phyloP scores from a whole-genome alignment of 2,329 filamentous ascomycete genomes.

The Beauveria sp. region DNA sequence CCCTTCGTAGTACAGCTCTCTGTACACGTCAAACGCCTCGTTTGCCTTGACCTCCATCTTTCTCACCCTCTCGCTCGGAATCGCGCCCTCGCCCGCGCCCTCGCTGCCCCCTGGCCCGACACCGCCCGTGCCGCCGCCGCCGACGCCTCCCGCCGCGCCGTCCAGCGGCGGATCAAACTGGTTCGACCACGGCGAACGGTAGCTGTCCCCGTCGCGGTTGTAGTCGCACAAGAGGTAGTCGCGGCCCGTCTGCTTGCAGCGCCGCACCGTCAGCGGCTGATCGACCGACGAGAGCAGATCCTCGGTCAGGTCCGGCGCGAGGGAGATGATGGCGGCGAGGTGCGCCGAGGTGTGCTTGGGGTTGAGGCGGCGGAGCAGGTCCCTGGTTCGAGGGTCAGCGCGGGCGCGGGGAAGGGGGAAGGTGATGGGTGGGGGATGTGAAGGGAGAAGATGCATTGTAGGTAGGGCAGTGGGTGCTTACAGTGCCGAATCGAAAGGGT shows the following conservation, averaged over 20 bases:
- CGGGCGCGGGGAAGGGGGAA: background rate
- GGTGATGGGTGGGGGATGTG: conserved; percentile 8
- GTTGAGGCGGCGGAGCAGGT: conserved; percentile 95
- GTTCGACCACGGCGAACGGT: conserved; percentile 98
- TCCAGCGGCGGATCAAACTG: conserved; percentile 90
- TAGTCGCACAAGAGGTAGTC: conserved; percentile 99
- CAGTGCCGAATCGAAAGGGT: conserved; percentile 72
- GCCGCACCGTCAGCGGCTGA: conserved; percentile 80
- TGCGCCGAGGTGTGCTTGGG: conserved; percentile 86
- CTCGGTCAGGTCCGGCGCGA: conserved; percentile 89
- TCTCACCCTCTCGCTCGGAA: conserved; percentile 83
- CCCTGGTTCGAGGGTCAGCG: conserved; percentile 46
- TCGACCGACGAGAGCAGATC: conserved; percentile 97
- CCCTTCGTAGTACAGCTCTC: conserved; percentile 94
- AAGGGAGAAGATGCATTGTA: background rate
- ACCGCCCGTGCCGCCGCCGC: conserved; percentile 37
- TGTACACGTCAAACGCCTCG: conserved; percentile 93
- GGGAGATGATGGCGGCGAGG: conserved; percentile 78
- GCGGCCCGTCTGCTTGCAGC: conserved; percentile 80
- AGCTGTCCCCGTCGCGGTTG: conserved; percentile 97
- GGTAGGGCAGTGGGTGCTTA: conserved; percentile 33
- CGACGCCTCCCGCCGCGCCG: conserved; percentile 41
- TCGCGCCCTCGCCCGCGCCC: conserved; percentile 66
- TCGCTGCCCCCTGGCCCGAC: conserved; percentile 47
- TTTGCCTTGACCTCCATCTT: conserved; percentile 93